phyloP scores from a whole-genome alignment of 2,329 filamentous ascomycete genomes.

The Keithomyces neogunnii region DNA sequence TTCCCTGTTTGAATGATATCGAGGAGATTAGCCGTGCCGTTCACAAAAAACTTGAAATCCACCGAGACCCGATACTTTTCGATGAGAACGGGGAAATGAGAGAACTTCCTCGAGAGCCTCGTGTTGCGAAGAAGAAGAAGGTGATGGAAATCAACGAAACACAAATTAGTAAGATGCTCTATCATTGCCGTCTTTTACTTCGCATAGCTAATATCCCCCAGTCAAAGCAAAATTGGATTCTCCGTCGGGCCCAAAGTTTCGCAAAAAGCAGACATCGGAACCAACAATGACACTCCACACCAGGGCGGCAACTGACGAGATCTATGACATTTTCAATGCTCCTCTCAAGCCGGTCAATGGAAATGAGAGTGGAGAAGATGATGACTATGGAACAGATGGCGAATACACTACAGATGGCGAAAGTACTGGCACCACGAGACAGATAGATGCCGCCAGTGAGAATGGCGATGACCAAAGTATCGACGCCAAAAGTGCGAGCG shows the following conservation, averaged over 20 bases:
- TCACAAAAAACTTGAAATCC: slow-evolving; percentile 32
- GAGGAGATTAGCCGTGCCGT: slow-evolving; percentile 20
- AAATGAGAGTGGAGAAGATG: slow-evolving; percentile 46
- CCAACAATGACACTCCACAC: slow-evolving; percentile 99
- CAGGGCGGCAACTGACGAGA: slow-evolving; percentile 89
- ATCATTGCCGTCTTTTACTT: not conserved
- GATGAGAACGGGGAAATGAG: slow-evolving; percentile 53
- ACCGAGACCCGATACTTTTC: slow-evolving; percentile 35
- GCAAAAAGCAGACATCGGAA: slow-evolving; percentile 65
- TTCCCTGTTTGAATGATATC: slow-evolving; percentile 20
- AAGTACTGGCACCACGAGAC: slow-evolving; percentile 69
- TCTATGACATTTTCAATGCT: slow-evolving; percentile 94
- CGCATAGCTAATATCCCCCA: slow-evolving; percentile 31
- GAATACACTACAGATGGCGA: slow-evolving; percentile 82
- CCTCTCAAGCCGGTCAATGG: slow-evolving; percentile 36
- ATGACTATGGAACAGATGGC: slow-evolving; percentile 62
- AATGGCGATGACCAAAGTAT: slow-evolving; percentile 39
- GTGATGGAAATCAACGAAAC: slow-evolving; percentile 82
- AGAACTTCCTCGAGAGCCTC: slow-evolving; percentile 33
- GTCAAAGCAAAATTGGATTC: slow-evolving; percentile 93
- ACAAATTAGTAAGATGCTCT: slow-evolving; percentile 66
- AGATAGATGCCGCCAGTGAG: slow-evolving; percentile 40
- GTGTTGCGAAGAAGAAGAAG: slow-evolving; percentile 61
- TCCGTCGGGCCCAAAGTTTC: slow-evolving; percentile 74
- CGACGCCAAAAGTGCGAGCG: slow-evolving; percentile 59